Evolutionary conservation across 2,329 filamentous ascomycete species (phyloP).

Genomic region (Venturia aucupariae): DNA sequence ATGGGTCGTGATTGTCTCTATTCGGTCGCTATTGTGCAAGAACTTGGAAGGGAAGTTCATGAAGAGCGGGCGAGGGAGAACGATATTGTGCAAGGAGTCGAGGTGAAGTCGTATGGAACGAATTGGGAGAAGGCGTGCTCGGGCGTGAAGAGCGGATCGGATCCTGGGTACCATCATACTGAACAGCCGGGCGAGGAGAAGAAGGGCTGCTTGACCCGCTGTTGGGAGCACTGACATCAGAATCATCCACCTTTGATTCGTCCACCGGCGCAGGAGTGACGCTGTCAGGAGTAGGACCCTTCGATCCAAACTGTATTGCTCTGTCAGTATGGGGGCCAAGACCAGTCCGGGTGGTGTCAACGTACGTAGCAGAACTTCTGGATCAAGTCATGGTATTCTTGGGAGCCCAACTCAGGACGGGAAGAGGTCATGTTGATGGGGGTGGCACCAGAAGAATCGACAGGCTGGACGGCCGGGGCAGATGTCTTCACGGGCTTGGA

Average conservation of each 20-base stretch:
- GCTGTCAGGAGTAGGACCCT: constrained; percentile 1
- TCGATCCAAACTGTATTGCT: constrained; percentile 12
- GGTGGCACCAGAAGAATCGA: constrained; percentile 27
- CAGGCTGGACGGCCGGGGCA: constrained; percentile 28
- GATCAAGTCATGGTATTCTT: constrained; percentile 91
- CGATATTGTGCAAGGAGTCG: constrained; percentile 14
- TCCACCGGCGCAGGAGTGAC: not conserved
- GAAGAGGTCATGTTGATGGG: constrained; percentile 48
- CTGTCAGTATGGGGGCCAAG: constrained; percentile 7
- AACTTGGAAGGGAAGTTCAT: constrained; percentile 7
- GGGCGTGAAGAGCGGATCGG: constrained; percentile 8
- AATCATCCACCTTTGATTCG: not conserved
- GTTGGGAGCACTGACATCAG: constrained; percentile 4
- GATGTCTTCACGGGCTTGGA: constrained; percentile 23
- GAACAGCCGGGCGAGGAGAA: not conserved
- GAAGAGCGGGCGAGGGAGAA: constrained; percentile 10
- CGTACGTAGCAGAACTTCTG: constrained; percentile 99
- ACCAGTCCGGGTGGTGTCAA: constrained; percentile 32
- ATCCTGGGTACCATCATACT: constrained; percentile 11
- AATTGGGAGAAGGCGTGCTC: constrained; percentile 1
- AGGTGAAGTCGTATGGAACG: constrained; percentile 11
- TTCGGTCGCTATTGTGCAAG: constrained; percentile 6
- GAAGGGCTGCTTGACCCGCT: constrained; percentile 10
- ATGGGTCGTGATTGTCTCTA: not conserved
- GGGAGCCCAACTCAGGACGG: constrained; percentile 66